Evolutionary conservation across 2,329 filamentous ascomycete species (phyloP), one percentile per base, ranked within the genome.

Genomic region (Camillea tinctor): DNA sequence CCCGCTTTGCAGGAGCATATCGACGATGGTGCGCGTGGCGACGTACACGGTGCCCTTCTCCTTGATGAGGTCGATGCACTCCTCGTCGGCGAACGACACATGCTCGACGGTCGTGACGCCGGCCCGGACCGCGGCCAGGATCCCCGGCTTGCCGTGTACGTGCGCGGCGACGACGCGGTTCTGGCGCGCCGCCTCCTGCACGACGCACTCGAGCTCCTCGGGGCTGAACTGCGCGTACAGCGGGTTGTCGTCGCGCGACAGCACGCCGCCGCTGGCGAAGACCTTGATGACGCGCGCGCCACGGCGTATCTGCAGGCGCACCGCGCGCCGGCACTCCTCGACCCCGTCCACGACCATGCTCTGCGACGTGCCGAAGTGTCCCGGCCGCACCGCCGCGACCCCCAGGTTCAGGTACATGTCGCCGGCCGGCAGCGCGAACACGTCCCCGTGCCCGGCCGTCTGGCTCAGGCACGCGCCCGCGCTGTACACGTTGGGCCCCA

Each of bases 261-360:
- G 63, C 21, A 78, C 75, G 8, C 76, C 76, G 2, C 77, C 76
- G 5, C 73, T 75, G 2, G 75, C 75, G 49, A 77, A 67, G 24
- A 79, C 63, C 68, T 79, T 79, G 70, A 79, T 76, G 61, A 73
- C 74, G 19, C 66, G 67, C 1, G 77, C 77, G 8, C 77, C 77
- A 36, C 76, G 71, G 1, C 76, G 73, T 55, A 79, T 72, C 69
- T 78, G 75, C 58, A 74, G 68, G 1, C 76, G 68, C 49, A 79
- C 76, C 0, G 70, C 76, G 5, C 73, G 72, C 24, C 75, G 68
- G 59, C 76, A 79, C 62, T 79, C 76, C 36, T 78, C 76, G 0
- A 76, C 71, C 13, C 77, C 76, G 57, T 79, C 76, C 13, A 73
- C 74, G 3, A 78, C 63, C 44, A 71, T 53, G 50, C 58, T 67